Base-by-base conservation (phyloP, 1,139 yeast species). In the Wickerhamiella infanticola region DNA sequence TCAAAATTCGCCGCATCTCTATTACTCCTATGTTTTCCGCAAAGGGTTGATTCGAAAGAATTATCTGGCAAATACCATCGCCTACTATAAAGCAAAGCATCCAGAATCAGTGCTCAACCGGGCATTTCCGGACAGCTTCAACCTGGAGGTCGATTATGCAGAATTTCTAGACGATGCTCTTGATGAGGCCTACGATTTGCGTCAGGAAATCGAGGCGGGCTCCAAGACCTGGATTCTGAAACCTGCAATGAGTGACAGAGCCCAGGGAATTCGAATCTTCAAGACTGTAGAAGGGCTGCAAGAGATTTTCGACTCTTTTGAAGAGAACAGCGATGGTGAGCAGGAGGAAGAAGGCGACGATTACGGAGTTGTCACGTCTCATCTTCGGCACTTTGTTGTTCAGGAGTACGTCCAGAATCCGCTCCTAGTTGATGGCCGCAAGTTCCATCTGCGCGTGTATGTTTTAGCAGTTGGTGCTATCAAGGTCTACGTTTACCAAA, bases 221-320 rank as follows among this genome's bases (percentile, higher is more conserved):
- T 51, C 49, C 13, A 75, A 73, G 52, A 73, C 80, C 46, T 90
- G 93, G 88, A 90, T 90, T 43, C 68, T 90, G 56, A 90, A 90
- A 59, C 98, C 98, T 9, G 79, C 95, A 53, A 86, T 90, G 96
- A 81, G 94, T 57, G 98, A 90, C 58, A 80, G 90, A 59, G 98
- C 95, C 8, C 96, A 90, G 61, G 98, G 98, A 0, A 86, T 90
- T 41, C 68, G 95, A 43, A 63, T 90, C 1, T 90, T 90, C 65
- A 71, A 71, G 46, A 79, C 88, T 0, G 68, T 85, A 35, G 83
- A 77, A 9, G 94, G 86, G 55, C 66, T 90, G 45, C 96, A 88
- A 59, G 72, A 64, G 2, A 79, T 88, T 8, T 90, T 90, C 60
- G 81, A 90, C 57, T 77, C 81, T 5, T 85, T 85, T 62, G 95